A percentile compares a stretch with the other conserved stretches of the same genome.
These are phyloP conservation scores for Podaxis sp. DNA, from an alignment of 768 basidiomycete genomes.

Conservation along the genomic window DNA sequence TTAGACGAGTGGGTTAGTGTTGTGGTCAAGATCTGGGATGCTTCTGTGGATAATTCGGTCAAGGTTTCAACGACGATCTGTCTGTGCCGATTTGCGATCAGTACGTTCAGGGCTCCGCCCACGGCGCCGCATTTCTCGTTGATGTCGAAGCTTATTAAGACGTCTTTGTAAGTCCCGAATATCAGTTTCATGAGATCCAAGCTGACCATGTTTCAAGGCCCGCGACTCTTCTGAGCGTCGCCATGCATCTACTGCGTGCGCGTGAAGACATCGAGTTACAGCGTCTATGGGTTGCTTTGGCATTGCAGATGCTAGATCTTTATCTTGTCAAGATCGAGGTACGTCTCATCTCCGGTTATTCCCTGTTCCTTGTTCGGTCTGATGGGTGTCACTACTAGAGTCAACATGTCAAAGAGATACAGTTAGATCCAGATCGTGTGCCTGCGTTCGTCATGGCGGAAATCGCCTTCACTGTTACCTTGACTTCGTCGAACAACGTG, in stretches of 20 bases:
- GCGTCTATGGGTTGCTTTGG: slow-evolving; percentile 66
- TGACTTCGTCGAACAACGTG: slow-evolving; percentile 67
- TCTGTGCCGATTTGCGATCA: slow-evolving; percentile 44
- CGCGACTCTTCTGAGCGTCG: slow-evolving; percentile 46
- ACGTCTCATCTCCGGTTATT: slow-evolving; percentile 18
- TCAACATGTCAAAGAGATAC: slow-evolving; percentile 48
- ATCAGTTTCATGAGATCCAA: background rate
- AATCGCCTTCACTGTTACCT: slow-evolving; percentile 67
- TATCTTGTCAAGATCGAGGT: slow-evolving; percentile 53
- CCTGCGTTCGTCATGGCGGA: slow-evolving; percentile 70
- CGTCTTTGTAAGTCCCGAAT: slow-evolving; percentile 40
- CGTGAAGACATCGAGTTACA: slow-evolving; percentile 62
- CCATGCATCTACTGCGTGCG: slow-evolving; percentile 57
- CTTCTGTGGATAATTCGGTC: slow-evolving; percentile 60
- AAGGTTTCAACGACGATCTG: slow-evolving; percentile 60
- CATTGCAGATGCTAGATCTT: slow-evolving; percentile 58
- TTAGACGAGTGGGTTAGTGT: slow-evolving; percentile 47
- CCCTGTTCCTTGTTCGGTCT: background rate
- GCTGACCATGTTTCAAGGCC: slow-evolving; percentile 32
- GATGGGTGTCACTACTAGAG: slow-evolving; percentile 26
- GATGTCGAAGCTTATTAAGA: slow-evolving; percentile 45
- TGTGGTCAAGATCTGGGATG: slow-evolving; percentile 57
- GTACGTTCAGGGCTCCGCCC: slow-evolving; percentile 42
- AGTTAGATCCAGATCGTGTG: slow-evolving; percentile 49
- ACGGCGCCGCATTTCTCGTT: slow-evolving; percentile 35